Evolutionary conservation across 441 rosid species (phyloP), one percentile per base, ranked within the genome.

Genomic region (Croton setiger): DNA sequence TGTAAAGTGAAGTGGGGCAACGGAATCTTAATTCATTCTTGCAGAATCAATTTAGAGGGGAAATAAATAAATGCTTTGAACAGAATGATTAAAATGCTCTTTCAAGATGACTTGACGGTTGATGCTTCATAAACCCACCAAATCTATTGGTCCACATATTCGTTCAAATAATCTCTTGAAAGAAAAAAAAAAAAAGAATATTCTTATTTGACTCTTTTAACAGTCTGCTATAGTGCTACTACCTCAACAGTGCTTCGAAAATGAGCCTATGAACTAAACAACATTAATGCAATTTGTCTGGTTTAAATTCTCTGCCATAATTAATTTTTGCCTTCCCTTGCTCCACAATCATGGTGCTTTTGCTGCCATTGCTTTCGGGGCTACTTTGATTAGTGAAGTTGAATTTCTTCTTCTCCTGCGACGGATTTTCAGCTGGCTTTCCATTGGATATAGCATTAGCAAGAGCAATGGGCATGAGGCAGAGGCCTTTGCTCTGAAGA

Each of bases 401-500:
- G 37, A 60, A 8, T 55, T 57, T 68, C 49, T 72, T 65, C 60
- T 70, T 48, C 33, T 71, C 79, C 8, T 74, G 72, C 1, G 73
- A 65, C 56, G 55, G 63, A 18, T 3, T 39, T 39, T 9, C 6
- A 3, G 79, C 67, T 49, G 80, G 69, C 73, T 81, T 84, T 27
- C 71, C 81, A 18, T 59, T 61, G 48, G 86, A 70, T 60, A 84
- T 84, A 60, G 87, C 78, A 7, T 74, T 20, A 33, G 88, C 86
- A 0, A 82, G 78, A 52, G 85, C 74, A 9, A 81, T 72, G 6
- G 88, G 87, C 85, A 86, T 84, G 71, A 84, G 87, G 79, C 87
- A 86, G 41, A 86, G 79, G 31, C 88, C 90, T 79, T 81, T 82
- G 74, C 83, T 76, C 60, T 86, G 84, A 61, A 86, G 85, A 75